Conservation (phyloP, 176 grass and related monocot species). For the Hyparrhenia diplandra region DNA sequence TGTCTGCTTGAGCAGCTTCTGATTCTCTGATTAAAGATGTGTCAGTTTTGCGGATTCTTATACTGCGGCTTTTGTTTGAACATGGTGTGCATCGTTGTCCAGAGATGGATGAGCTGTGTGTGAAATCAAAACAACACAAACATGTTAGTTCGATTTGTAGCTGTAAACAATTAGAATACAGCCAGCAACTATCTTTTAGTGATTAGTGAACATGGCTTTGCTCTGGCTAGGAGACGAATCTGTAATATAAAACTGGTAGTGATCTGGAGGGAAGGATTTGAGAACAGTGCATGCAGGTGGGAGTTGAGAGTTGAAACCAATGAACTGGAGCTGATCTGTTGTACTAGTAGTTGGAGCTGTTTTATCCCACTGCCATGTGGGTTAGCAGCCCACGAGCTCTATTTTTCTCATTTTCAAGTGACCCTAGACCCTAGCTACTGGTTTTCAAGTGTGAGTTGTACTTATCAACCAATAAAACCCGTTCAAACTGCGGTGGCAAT, state of each 20-base stretch:
- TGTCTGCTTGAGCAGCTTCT: conserved; percentile 34
- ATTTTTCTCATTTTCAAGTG: neutral
- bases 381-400: conserved; percentile 11
- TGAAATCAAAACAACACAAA: neutral
- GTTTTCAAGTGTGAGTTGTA: conserved; percentile 4
- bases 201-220: conserved; percentile 13
- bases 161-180: conserved; percentile 2
- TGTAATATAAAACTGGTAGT: neutral
- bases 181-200: conserved; percentile 2
- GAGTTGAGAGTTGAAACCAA: conserved; percentile 23
- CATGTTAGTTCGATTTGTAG: neutral
- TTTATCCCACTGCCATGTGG: conserved; percentile 31
- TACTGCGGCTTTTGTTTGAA: conserved; percentile 5
- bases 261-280: conserved; percentile 20
- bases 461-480: neutral
- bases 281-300: conserved; percentile 16
- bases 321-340: neutral
- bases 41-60: neutral
- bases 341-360: neutral
- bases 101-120: neutral
- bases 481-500: neutral
- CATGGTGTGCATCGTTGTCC: conserved; percentile 1
- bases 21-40: conserved; percentile 20
- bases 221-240: conserved; percentile 23
- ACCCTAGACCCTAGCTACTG: neutral